Base-by-base conservation (phyloP, 148 eudicot genomes). In the Hydrangea macrophylla region DNA sequence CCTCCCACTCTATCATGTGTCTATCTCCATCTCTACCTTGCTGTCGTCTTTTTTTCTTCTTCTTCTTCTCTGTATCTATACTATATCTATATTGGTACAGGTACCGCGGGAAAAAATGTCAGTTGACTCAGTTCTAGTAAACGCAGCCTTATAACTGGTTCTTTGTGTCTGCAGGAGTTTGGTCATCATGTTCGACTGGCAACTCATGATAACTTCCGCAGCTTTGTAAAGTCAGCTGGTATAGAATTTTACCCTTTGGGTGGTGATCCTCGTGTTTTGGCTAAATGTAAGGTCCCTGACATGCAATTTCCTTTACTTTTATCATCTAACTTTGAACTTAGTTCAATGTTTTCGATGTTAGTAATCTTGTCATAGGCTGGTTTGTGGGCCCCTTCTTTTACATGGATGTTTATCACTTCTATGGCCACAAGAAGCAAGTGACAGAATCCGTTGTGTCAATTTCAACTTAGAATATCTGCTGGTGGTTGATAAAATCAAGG, bases 161-260 rank as follows among this genome's bases (percentile, higher is more conserved):
- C 31, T 78, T 18, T 55, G n/a, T 63, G 60, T 51, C 51, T 78
- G 82, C 87, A 94, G 98, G 96, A 88, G 63, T 86, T 80, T 73
- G 98, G 98, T 57, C 98, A 94, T 84, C 85, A 70, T 70, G 97
- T 90, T 64, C 86, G 98, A 67, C 65, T 94, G 83, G 98, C 98
- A 32, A 94, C 98, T 72, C 98, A 94, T 83, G 69, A 70, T 9
- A 84, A 77, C 28, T 94, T 94, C 71, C 79, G 84, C 10, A 75
- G 75, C 64, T 91, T 94, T 72, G 98, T 94, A 63, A 85, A 84
- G 80, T 82, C 92, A 60, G 92, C 98, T 80, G 98, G 96, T 42
- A 81, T 94, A 11, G 92, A 88, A 12, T 94, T 90, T 71, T 94
- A 85, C 80, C 98, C 98, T 51, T 79, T 94, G 54, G 98, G 96